These are phyloP conservation scores for Thinopyrum elongatum DNA, from an alignment of 176 grass and related monocot genomes.

Conservation along the genomic window DNA sequence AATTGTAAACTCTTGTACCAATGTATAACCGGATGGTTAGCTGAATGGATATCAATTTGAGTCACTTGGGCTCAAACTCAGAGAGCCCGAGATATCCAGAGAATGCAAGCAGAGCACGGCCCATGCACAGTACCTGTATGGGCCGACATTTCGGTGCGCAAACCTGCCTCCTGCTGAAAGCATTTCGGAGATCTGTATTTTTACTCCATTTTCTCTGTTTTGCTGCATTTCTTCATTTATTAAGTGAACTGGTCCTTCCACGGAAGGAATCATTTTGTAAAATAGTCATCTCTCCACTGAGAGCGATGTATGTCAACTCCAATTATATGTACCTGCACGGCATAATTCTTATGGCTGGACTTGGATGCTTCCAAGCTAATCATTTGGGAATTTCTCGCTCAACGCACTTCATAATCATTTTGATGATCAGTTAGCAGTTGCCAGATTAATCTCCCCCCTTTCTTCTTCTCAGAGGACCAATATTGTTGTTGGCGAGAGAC, in stretches of 20 bases:
- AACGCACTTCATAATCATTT: conserved; percentile 22
- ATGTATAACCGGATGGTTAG: not conserved
- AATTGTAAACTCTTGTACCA: not conserved
- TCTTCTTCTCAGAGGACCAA: not conserved
- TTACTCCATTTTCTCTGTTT: not conserved
- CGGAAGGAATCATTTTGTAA: not conserved
- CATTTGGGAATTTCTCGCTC: conserved; percentile 14
- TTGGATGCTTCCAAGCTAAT: conserved; percentile 31
- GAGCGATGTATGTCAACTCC: conserved; percentile 42
- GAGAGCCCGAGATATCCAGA: no score
- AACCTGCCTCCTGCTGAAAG: not conserved
- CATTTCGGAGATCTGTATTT: not conserved
- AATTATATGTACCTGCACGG: not conserved
- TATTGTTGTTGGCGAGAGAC: not conserved
- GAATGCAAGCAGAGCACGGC: no score
- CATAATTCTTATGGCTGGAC: conserved; percentile 34
- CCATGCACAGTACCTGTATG: no score
- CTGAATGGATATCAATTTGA: not conserved
- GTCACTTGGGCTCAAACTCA: not conserved
- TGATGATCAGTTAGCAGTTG: conserved; percentile 20
- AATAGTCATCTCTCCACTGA: not conserved
- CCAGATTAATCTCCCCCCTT: not conserved
- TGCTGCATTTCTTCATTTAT: not conserved
- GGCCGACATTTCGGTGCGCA: not conserved
- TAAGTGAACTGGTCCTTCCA: not conserved